Evolutionary conservation across 805 yeast species (phyloP), one percentile per base, ranked within the genome.

Genomic region (Yamadazyma akitaensis): DNA sequence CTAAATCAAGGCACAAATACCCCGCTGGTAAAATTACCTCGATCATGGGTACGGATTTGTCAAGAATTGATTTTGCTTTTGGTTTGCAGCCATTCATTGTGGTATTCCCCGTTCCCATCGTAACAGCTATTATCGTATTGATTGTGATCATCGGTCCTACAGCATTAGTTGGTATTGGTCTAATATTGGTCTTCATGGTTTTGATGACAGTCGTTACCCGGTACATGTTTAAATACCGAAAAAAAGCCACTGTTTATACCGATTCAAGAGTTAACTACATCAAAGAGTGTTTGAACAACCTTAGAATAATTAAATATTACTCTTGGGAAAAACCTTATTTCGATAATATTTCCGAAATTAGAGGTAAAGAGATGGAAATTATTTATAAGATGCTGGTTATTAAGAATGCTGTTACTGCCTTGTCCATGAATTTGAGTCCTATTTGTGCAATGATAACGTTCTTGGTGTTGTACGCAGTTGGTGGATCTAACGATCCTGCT

Each of bases 311-410:
- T 63, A 91, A 91, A 68, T 85, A 78, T 61, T 91, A 90, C 62
- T 87, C 95, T 0, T 91, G 97, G 97, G 97, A 91, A 65, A 72
- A 71, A 26, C 89, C 97, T 0, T 91, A 88, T 61, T 73, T 74
- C 44, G 61, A 73, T 5, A 68, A 75, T 43, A 75, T 91, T 31
- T 59, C 78, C 13, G 72, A 69, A 12, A 69, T 79, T 26, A 79
- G 97, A 61, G 55, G 59, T 0, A 58, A 68, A 17, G 97, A 90
- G 65, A 82, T 85, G 76, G 54, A 57, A 3, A 68, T 72, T 42
- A 75, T 90, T 48, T 73, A 81, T 51, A 71, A 67, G 46, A 77
- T 88, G 72, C 90, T 85, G 56, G 71, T 81, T 36, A 60, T 80
- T 24, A 79, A 90, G 61, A 85, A 79, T 55, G 63, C 83, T 37